Percentiles rank a stretch among this genome's conserved stretches.
Evolutionary conservation across 805 yeast genomes (phyloP).

Genomic region (Kurtzmaniella cleridarum): DNA sequence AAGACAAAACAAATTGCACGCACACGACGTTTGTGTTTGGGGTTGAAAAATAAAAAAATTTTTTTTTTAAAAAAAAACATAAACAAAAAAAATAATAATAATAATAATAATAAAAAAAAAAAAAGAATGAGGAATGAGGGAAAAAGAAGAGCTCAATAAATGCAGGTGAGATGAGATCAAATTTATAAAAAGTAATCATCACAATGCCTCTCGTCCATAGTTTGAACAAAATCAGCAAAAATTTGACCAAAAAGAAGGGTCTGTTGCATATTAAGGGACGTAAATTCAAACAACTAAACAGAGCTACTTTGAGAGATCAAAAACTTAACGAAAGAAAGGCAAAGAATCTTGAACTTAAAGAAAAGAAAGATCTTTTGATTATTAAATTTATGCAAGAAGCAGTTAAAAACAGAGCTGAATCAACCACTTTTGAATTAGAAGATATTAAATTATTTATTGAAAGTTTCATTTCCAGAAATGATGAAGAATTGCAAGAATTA

Average conservation of each 20-base stretch:
- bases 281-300: constrained; percentile 73
- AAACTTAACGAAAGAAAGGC: constrained; percentile 59
- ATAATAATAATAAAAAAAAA: not conserved
- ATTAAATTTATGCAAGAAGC: constrained; percentile 44
- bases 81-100: not conserved
- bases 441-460: constrained; percentile 61
- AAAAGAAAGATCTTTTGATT: constrained; percentile 50
- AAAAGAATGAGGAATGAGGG: not conserved
- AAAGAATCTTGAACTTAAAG: constrained; percentile 52
- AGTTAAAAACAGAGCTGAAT: constrained; percentile 22
- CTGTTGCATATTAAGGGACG: constrained; percentile 83
- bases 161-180: not conserved
- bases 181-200: constrained; percentile 3
- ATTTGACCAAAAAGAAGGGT: constrained; percentile 48
- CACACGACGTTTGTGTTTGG: too few relatives aligned
- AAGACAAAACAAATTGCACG: too few relatives aligned
- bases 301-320: constrained; percentile 82
- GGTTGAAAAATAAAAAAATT: not conserved
- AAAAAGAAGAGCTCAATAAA: not conserved
- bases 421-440: constrained; percentile 40
- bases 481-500: constrained; percentile 66
- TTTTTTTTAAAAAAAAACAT: too few relatives aligned
- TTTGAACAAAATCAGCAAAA: constrained; percentile 59
- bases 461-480: constrained; percentile 61
- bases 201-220: constrained; percentile 67